Evolutionary conservation across 2,329 filamentous ascomycete genomes (phyloP).

Genomic region (Colletotrichum graminicola): DNA sequence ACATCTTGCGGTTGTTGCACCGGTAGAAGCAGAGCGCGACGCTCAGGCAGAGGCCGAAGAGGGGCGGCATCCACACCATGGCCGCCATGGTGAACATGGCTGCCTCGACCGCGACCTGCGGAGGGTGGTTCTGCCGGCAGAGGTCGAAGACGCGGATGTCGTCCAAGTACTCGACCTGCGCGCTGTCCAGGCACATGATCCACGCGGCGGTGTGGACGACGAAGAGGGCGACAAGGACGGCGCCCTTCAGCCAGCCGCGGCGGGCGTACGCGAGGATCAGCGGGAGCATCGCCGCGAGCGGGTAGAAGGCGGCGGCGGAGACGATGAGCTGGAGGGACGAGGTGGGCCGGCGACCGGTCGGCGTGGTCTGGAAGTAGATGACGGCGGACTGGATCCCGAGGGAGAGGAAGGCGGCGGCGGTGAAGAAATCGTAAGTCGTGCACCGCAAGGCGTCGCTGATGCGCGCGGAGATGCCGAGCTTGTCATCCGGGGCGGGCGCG

Average conservation of each 20-base stretch:
- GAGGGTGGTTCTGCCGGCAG: constrained; percentile 21
- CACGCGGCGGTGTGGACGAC: constrained; percentile 24
- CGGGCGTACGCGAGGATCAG: constrained; percentile 19
- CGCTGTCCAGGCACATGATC: constrained; percentile 26
- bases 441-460: constrained; percentile 11
- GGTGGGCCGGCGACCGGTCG: neutral
- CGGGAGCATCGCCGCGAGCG: constrained; percentile 30
- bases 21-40: constrained; percentile 38
- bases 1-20: constrained; percentile 35
- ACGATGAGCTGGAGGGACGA: constrained; percentile 27
- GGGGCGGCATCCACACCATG: constrained; percentile 39
- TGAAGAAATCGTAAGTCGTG: constrained; percentile 31
- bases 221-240: constrained; percentile 14
- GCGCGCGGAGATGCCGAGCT: neutral
- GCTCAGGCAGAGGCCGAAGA: constrained; percentile 35
- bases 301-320: constrained; percentile 26
- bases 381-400: constrained; percentile 19
- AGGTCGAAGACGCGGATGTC: neutral
- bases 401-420: constrained; percentile 23
- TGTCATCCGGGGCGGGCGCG: neutral
- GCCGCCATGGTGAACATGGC: constrained; percentile 37
- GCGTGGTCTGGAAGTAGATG: constrained; percentile 12
- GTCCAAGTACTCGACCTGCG: constrained; percentile 17
- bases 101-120: constrained; percentile 7
- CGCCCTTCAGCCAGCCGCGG: constrained; percentile 20